Base-by-base conservation (phyloP, 2,329 filamentous ascomycete genomes). In the Penicillium freii region DNA sequence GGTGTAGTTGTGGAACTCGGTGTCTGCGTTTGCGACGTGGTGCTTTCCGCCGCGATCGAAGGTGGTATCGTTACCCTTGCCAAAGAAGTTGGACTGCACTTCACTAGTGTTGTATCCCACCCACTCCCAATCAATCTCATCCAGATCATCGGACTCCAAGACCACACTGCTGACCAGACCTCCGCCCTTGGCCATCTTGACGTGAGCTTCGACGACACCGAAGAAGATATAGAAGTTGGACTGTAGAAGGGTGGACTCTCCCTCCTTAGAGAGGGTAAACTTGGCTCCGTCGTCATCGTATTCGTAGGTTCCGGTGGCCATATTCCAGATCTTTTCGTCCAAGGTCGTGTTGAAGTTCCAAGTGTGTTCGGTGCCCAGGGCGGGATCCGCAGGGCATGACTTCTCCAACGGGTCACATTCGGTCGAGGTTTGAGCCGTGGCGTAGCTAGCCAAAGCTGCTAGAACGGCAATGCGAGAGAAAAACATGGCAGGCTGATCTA, bases 51-150 rank as follows among this genome's bases (percentile, higher is more conserved):
- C 93, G 56, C 92, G 88, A 76, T 93, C 90, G 78, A 92, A 95
- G 5, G 84, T 82, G 1, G 68, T 69, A 0, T 89, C 90, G 66
- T 90, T 83, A 53, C 94, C 94, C 77, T 97, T 96, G 74, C 92
- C 91, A 68, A 97, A 99, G 79, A 95, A 99, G 78, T 99, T 97
- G 67, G 88, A 89, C 76, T 97, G 93, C 34, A 77, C 75, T 36
- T 63, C 54, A 39, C 58, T 68, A 25, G 68, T 71, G 60, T 76
- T 73, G 49, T 71, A 71, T 48, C 76, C 76, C 23, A 76, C 63
- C 73, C 74, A 75, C 54, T 77, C 74, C 74, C 90, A 93, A 70
- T 96, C 92, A 40, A 96, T 87, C 75, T 96, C 91, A 71, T 96
- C 92, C 15, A 93, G 81, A 66, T 92, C 87, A 65, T 94, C 88